These are phyloP conservation scores for Fragilaria crotonensis DNA, from an alignment of 108 stramenopile species.

Conservation along the genomic window DNA sequence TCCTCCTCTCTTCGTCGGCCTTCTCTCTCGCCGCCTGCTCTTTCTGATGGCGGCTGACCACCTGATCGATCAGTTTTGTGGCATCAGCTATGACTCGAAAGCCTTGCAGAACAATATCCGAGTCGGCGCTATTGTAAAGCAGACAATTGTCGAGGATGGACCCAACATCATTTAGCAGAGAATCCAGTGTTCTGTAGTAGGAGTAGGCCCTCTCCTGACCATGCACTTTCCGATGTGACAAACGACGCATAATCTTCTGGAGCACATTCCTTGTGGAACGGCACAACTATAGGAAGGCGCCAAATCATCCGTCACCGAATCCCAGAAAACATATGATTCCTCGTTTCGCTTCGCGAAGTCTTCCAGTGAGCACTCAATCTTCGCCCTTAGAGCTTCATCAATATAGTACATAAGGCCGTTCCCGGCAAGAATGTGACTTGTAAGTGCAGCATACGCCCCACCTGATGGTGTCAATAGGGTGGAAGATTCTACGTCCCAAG, in stretches of 20 bases:
- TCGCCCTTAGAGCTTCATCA: slow-evolving; percentile 12
- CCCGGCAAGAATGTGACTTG: neutral
- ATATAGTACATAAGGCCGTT: neutral
- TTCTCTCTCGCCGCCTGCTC: slow-evolving; percentile 7
- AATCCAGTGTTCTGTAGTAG: slow-evolving; percentile 38
- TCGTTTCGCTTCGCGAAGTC: slow-evolving; percentile 7
- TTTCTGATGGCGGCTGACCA: slow-evolving; percentile 6
- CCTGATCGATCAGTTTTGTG: slow-evolving; percentile 6
- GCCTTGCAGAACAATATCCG: slow-evolving; percentile 20
- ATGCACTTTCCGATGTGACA: slow-evolving; percentile 6
- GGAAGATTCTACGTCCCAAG: no score
- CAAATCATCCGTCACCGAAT: slow-evolving; percentile 22
- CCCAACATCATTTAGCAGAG: slow-evolving; percentile 31
- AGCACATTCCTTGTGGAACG: slow-evolving; percentile 42
- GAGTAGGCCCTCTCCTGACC: slow-evolving; percentile 1
- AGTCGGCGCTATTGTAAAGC: slow-evolving; percentile 48
- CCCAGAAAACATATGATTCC: slow-evolving; percentile 12
- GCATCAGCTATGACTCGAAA: slow-evolving; percentile 2
- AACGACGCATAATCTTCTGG: slow-evolving; percentile 29
- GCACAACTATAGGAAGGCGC: slow-evolving; percentile 48
- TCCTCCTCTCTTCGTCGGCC: slow-evolving; percentile 11
- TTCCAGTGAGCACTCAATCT: slow-evolving; percentile 11
- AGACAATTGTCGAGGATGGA: slow-evolving; percentile 41
- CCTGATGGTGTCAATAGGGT: slow-evolving; percentile 1
- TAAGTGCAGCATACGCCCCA: neutral